phyloP scores from a whole-genome alignment of 1,284 basidiomycete genomes.

The Ganoderma multipileum region DNA sequence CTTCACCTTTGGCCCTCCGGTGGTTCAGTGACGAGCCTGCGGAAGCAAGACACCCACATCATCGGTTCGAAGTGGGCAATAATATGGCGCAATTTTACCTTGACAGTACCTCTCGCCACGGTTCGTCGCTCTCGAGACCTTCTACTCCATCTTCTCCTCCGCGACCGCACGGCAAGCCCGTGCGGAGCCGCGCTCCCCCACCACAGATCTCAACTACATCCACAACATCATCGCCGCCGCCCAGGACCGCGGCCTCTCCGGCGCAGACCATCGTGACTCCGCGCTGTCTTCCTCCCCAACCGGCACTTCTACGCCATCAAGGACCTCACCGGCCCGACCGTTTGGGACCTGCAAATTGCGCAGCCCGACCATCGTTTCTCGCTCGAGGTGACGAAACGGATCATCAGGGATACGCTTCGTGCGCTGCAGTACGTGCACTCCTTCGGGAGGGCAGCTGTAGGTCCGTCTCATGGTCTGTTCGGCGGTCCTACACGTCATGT shows the following conservation, averaged over 20 bases:
- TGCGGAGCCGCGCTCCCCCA: background rate
- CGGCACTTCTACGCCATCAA: constrained; percentile 4
- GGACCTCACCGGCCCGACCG: constrained; percentile 8
- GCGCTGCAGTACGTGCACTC: constrained; percentile 28
- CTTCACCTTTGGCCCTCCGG: too few species aligned
- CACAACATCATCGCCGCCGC: background rate
- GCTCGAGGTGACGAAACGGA: constrained; percentile 10
- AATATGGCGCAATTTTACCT: background rate
- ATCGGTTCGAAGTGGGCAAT: too few species aligned
- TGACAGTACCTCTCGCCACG: background rate
- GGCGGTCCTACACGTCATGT: too few species aligned
- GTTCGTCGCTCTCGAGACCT: constrained; percentile 6
- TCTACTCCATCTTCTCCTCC: background rate
- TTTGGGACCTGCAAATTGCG: constrained; percentile 7
- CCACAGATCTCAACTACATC: constrained; percentile 1
- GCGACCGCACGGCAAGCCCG: background rate
- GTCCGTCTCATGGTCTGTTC: background rate
- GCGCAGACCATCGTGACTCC: background rate
- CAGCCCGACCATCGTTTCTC: background rate
- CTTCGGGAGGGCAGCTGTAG: background rate
- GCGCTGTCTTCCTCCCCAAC: background rate
- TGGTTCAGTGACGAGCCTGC: too few species aligned
- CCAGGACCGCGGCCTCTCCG: background rate
- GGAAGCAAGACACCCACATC: too few species aligned
- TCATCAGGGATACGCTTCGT: constrained; percentile 19